A percentile compares a stretch with the other conserved stretches of the same genome.
Evolutionary conservation across 192 early-diverging fungal genomes (phyloP).

Genomic region (Diversispora epigaea): DNA sequence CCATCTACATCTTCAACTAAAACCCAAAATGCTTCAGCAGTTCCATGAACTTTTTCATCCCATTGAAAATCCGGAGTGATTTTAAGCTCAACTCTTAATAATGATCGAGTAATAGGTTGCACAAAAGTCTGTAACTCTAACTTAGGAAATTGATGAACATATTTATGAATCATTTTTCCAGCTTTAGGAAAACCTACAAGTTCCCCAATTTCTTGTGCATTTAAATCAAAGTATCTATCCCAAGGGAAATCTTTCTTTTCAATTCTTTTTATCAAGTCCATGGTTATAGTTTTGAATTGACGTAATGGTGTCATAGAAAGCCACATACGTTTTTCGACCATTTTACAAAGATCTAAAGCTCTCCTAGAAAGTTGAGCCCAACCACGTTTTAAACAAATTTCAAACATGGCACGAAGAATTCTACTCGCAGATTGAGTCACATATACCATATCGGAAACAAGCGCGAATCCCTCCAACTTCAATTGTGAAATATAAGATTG

Average conservation of each 20-base stretch:
- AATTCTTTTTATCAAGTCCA: conserved; percentile 80
- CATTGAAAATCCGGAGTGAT: conserved; percentile 94
- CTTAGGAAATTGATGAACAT: conserved; percentile 92
- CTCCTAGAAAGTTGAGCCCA: conserved; percentile 92
- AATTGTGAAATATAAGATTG: conserved; percentile 96
- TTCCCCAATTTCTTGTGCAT: conserved; percentile 91
- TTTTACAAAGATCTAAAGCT: conserved; percentile 92
- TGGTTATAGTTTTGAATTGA: conserved; percentile 79
- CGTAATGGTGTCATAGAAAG: conserved; percentile 93
- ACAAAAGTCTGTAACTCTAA: conserved; percentile 87
- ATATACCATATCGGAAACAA: conserved; percentile 98
- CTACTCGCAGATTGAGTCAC: conserved; percentile 94
- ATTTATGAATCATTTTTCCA: conserved; percentile 87
- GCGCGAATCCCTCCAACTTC: conserved; percentile 88
- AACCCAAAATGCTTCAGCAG: conserved; percentile 91
- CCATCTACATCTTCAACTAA: conserved; percentile 93
- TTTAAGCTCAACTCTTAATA: conserved; percentile 87
- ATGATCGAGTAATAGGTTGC: conserved; percentile 88
- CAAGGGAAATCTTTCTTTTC: conserved; percentile 95
- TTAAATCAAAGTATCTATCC: conserved; percentile 92
- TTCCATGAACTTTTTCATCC: conserved; percentile 84
- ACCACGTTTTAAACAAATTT: conserved; percentile 89
- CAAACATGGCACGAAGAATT: conserved; percentile 95
- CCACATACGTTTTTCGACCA: conserved; percentile 97
- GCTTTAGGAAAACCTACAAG: conserved; percentile 80